Conservation (phyloP, 345 rosid genomes). For the Dovyalis caffra region DNA sequence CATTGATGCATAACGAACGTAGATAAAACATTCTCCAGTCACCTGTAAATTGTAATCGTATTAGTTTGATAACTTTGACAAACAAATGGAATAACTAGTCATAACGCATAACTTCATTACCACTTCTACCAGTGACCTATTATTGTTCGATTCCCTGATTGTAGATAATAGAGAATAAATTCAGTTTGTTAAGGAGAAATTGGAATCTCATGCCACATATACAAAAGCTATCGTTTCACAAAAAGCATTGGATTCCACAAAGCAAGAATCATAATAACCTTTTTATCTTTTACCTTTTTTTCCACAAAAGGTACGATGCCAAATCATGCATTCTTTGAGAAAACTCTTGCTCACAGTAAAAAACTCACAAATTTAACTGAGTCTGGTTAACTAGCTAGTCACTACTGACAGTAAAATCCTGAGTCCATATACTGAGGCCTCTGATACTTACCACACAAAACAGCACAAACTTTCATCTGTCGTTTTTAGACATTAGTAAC, state of each 20-base stretch:
- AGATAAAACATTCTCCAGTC: neutral
- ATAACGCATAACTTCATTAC: neutral
- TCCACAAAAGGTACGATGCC: neutral
- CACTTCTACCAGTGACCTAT: neutral
- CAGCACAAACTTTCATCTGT: neutral
- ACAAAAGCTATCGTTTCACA: neutral
- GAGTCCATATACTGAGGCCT: neutral
- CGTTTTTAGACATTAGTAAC: no score
- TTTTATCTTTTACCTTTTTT: constrained; percentile 8
- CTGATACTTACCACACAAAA: neutral
- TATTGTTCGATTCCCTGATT: neutral
- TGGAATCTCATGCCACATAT: constrained; percentile 17
- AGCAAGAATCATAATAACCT: constrained; percentile 5
- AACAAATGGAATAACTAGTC: neutral
- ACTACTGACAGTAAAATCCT: neutral
- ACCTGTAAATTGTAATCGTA: neutral
- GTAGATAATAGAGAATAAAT: constrained; percentile 8
- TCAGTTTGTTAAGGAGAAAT: neutral
- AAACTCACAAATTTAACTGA: neutral
- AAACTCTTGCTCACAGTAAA: neutral
- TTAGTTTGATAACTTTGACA: no score
- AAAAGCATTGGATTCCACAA: constrained; percentile 41
- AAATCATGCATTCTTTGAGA: constrained; percentile 4
- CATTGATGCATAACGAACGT: neutral
- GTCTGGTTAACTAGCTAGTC: neutral